phyloP scores from a whole-genome alignment of 495 filamentous ascomycete genomes.

The Oleoguttula mirabilis region DNA sequence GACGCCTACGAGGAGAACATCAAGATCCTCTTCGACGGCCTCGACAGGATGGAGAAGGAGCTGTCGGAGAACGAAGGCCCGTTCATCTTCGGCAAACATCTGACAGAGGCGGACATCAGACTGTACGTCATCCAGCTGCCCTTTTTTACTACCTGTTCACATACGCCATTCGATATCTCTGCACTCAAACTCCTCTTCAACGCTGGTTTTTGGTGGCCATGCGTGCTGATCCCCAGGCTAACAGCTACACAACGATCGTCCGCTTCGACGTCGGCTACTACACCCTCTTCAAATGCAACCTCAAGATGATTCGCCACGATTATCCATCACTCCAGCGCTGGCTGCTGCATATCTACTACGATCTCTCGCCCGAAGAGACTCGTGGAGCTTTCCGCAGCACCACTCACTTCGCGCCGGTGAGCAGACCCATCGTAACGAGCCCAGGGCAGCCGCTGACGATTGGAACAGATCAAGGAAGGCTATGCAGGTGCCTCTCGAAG shows the following conservation, averaged over 20 bases:
- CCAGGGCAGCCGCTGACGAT: no score
- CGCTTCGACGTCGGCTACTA: conserved; percentile 59
- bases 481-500: conserved; percentile 19
- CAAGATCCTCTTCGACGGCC: conserved; percentile 45
- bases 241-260: conserved; percentile 43
- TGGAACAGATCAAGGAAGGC: conserved; percentile 24
- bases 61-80: conserved; percentile 5
- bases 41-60: conserved; percentile 47
- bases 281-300: conserved; percentile 56
- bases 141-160: no score
- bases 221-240: no score
- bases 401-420: conserved; percentile 49
- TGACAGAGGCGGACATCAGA: conserved; percentile 59
- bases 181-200: not conserved
- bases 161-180: not conserved
- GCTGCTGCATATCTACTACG: conserved; percentile 62
- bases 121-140: conserved; percentile 28
- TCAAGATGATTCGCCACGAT: conserved; percentile 56
- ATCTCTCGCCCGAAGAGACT: conserved; percentile 38
- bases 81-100: conserved; percentile 49
- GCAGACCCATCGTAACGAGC: no score
- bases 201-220: not conserved
- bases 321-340: conserved; percentile 59
- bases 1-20: conserved; percentile 51
- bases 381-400: conserved; percentile 54